phyloP scores from a whole-genome alignment of 2,329 filamentous ascomycete genomes.

The Sclerotiophoma versabilis region DNA sequence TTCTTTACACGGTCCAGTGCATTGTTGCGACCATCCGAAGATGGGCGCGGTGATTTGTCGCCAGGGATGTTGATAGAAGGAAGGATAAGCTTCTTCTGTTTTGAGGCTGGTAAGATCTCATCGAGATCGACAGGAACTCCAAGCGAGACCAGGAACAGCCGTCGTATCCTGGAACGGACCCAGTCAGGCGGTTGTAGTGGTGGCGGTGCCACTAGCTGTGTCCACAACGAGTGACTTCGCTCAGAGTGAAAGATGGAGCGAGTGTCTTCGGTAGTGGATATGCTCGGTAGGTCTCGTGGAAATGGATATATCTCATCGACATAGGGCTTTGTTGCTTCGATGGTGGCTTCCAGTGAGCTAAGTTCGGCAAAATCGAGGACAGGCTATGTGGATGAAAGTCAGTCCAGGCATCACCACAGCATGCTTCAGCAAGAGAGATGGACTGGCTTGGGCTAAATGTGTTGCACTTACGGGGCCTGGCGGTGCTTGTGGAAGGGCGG shows the following conservation, averaged over 20 bases:
- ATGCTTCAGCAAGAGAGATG: constrained; percentile 38
- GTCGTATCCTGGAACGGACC: constrained; percentile 93
- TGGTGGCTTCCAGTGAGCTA: constrained; percentile 65
- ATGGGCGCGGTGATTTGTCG: constrained; percentile 47
- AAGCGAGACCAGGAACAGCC: constrained; percentile 92
- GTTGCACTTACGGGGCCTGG: constrained; percentile 58
- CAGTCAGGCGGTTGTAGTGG: constrained; percentile 95
- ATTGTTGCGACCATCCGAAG: constrained; percentile 49
- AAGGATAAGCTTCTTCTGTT: constrained; percentile 96
- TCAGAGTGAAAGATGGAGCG: constrained; percentile 71
- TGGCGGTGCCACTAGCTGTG: constrained; percentile 92
- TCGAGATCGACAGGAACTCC: constrained; percentile 96
- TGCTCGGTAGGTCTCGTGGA: constrained; percentile 53
- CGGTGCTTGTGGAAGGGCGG: constrained; percentile 52
- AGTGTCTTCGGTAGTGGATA: constrained; percentile 40
- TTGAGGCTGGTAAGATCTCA: constrained; percentile 94
- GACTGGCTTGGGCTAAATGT: constrained; percentile 41
- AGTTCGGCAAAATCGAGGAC: constrained; percentile 73
- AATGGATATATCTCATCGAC: constrained; percentile 65
- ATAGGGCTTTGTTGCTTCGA: constrained; percentile 68
- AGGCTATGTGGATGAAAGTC: constrained; percentile 56
- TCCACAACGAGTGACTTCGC: constrained; percentile 90
- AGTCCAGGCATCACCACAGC: constrained; percentile 39
- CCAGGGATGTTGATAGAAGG: constrained; percentile 70
- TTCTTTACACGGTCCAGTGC: constrained; percentile 49